Percentiles rank a stretch among this genome's conserved stretches.
Conservation (phyloP, 139 green algal species). For the Chlamydomonas incerta region DNA sequence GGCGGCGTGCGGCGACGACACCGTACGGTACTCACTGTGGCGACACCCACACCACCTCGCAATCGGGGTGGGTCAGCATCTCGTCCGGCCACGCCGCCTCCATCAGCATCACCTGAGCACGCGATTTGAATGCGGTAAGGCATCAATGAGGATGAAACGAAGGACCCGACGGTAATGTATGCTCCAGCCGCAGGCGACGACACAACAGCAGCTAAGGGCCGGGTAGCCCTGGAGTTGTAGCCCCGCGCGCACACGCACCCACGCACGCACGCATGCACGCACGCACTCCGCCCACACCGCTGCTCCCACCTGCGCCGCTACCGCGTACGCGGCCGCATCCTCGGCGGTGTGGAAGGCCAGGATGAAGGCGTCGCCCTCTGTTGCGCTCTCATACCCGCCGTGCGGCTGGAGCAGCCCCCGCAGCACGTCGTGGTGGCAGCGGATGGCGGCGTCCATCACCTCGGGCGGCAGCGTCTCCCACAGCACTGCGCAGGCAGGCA, state of each 20-base stretch:
- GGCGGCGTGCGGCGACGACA: too few relatives aligned
- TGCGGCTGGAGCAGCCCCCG: slow-evolving; percentile 2
- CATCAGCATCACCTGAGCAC: background rate
- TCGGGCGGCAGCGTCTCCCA: slow-evolving; percentile 12
- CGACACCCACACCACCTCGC: slow-evolving; percentile 24
- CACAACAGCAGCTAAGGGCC: too few relatives aligned
- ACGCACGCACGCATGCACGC: too few relatives aligned
- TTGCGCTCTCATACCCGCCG: slow-evolving; percentile 56
- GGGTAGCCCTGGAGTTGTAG: too few relatives aligned
- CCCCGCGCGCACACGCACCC: too few relatives aligned
- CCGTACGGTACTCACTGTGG: background rate
- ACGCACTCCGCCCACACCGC: too few relatives aligned
- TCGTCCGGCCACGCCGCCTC: background rate
- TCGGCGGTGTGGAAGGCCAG: slow-evolving; percentile 58
- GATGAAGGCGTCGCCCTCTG: slow-evolving; percentile 65
- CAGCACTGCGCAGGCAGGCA: too few relatives aligned
- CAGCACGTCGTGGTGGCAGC: slow-evolving; percentile 28
- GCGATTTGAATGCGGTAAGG: too few relatives aligned
- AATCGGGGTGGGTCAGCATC: slow-evolving; percentile 15
- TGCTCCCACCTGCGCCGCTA: background rate
- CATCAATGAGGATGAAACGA: too few relatives aligned
- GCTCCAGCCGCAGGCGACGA: too few relatives aligned
- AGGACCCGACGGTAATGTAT: too few relatives aligned
- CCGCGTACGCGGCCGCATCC: slow-evolving; percentile 45
- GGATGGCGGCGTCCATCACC: slow-evolving; percentile 4